Evolutionary conservation across 2,329 filamentous ascomycete species (phyloP), one percentile per base, ranked within the genome.

Genomic region (Magnaporthiopsis rhizophila): DNA sequence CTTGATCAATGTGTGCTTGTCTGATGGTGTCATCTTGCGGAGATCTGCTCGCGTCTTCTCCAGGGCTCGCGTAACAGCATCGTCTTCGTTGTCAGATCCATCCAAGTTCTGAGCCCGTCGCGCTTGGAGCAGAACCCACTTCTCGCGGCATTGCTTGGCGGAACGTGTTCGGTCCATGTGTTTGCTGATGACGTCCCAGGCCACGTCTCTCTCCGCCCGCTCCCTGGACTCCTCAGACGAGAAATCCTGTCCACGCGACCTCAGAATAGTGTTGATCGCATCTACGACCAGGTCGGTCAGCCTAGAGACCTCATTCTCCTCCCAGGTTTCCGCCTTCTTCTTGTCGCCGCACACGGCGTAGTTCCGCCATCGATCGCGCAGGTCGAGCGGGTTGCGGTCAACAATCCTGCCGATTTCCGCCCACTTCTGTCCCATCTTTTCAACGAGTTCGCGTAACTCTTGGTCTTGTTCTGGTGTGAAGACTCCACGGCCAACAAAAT

Each of bases 341-440:
- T 78, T 80, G 7, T 82, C 78, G 26, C 83, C 83, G 64, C 84
- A 87, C 59, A 87, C 76, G 28, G 89, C 75, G 69, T 89, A 86
- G 69, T 91, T 89, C 56, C 86, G 81, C 78, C 87, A 90, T 3
- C 89, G 85, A 72, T 91, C 89, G 62, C 88, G 83, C 63, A 87
- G 81, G 71, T 91, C 88, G 66, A 86, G 83, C 0, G 83, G 79
- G 56, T 86, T 82, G 7, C 90, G 86, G 66, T 86, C 86, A 67
- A 90, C 81, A 28, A 84, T 68, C n/a, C 79, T 77, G 0, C 81
- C 85, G 67, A 92, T 89, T 34, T 79, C 68, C 13, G 80, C 80
- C 86, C 89, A 92, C 65, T 85, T 83, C 21, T 78, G 80, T 1
- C 81, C 79, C 61, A 83, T 73, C n/a, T 74, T 66, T 3, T 80